Conservation (phyloP, 129 eudicot species). For the Flaveria robusta region DNA sequence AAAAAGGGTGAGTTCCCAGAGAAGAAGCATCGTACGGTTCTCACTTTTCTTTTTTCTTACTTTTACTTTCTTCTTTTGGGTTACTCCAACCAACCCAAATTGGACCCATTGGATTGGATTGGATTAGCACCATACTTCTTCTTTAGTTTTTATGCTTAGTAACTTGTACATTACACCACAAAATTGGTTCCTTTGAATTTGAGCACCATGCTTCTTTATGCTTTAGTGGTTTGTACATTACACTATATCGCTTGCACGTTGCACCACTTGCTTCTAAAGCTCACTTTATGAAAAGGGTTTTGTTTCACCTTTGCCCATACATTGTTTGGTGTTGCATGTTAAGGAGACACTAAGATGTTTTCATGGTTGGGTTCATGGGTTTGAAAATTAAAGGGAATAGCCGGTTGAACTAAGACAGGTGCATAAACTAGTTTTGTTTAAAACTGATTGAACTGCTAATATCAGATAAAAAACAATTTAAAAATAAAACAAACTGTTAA, state of each 20-base stretch:
- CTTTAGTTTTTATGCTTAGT: constrained; percentile 30
- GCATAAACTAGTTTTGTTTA: too few species aligned
- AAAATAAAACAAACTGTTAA: background rate
- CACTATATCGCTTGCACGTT: constrained; percentile 9
- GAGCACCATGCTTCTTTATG: constrained; percentile 16
- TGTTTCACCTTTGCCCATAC: constrained; percentile 34
- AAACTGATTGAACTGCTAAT: background rate
- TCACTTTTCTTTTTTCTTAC: constrained; percentile 21
- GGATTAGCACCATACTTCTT: constrained; percentile 8
- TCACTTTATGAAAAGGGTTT: constrained; percentile 20
- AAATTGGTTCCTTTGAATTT: constrained; percentile 24
- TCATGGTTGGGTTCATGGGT: background rate
- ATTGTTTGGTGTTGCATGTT: constrained; percentile 28
- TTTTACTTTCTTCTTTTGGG: constrained; percentile 37
- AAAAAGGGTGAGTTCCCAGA: constrained; percentile 31
- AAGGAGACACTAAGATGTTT: constrained; percentile 25
- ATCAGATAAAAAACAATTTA: background rate
- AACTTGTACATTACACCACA: constrained; percentile 25
- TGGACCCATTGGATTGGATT: constrained; percentile 26
- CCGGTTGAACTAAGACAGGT: background rate
- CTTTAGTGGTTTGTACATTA: constrained; percentile 31
- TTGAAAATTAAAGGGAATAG: background rate
- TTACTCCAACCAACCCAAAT: constrained; percentile 27
- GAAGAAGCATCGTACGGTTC: constrained; percentile 29
- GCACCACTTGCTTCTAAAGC: constrained; percentile 14